Percentiles rank a stretch among this genome's conserved stretches.
phyloP scores from a whole-genome alignment of 148 eudicot species.

The Bassia scoparia region DNA sequence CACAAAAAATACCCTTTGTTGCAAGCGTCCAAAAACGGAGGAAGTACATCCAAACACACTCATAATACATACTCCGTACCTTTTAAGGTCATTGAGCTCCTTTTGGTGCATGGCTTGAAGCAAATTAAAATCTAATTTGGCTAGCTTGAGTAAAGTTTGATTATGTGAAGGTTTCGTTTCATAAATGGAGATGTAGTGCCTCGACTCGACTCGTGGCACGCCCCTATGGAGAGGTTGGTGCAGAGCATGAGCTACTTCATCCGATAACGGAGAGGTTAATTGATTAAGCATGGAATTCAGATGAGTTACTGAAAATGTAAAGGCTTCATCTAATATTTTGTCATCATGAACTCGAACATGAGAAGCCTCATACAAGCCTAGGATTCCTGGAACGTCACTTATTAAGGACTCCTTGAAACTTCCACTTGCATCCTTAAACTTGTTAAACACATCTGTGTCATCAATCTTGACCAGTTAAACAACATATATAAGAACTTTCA shows the following conservation, averaged over 20 bases:
- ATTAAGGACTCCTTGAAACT: conserved; percentile 21
- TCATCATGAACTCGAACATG: conserved; percentile 29
- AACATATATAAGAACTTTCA: too few relatives aligned
- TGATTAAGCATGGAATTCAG: conserved; percentile 11
- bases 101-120: conserved; percentile 41
- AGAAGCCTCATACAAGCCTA: conserved; percentile 39
- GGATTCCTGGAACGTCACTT: conserved; percentile 17
- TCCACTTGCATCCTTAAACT: conserved; percentile 27
- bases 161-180: conserved; percentile 27
- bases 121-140: conserved; percentile 50
- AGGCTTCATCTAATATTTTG: conserved; percentile 34
- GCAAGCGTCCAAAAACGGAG: too few relatives aligned
- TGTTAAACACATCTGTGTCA: conserved; percentile 30
- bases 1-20: too few relatives aligned
- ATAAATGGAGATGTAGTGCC: conserved; percentile 43
- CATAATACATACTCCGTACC: conserved; percentile 18
- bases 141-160: conserved; percentile 31
- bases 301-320: conserved; percentile 31
- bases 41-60: too few relatives aligned
- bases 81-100: conserved; percentile 36
- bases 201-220: conserved; percentile 41
- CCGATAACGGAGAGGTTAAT: conserved; percentile 18
- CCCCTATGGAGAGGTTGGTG: conserved; percentile 37
- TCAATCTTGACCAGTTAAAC: neutral
- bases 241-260: conserved; percentile 41